Conservation (phyloP, 2,329 filamentous ascomycete genomes). For the Pseudogymnoascus sp. region DNA sequence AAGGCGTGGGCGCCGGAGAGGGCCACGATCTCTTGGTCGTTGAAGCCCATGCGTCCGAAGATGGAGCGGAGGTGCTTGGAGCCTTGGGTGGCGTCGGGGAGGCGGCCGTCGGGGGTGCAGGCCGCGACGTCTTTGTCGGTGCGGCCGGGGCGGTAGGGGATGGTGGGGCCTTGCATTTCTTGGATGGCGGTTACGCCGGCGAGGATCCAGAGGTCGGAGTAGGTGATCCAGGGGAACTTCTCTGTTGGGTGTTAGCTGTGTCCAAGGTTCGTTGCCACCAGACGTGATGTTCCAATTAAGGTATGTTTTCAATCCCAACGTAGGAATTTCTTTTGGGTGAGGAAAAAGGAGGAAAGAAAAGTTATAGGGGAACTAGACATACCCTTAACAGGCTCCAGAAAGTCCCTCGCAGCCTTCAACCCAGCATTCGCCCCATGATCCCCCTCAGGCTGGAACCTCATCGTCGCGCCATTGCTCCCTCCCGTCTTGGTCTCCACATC, state of each 20-base stretch:
- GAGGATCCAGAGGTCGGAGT: slow-evolving; percentile 96
- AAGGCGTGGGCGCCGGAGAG: slow-evolving; percentile 78
- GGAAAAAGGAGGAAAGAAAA: background rate
- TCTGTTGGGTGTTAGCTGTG: slow-evolving; percentile 32
- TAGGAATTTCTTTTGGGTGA: background rate
- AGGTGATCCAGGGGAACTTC: slow-evolving; percentile 90
- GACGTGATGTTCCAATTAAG: background rate
- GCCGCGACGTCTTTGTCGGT: slow-evolving; percentile 67
- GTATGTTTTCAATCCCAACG: background rate
- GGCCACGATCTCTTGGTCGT: slow-evolving; percentile 93
- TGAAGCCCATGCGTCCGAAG: slow-evolving; percentile 96
- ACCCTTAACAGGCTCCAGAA: slow-evolving; percentile 87
- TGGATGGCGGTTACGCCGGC: slow-evolving; percentile 78
- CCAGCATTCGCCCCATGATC: slow-evolving; percentile 93
- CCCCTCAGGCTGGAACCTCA: slow-evolving; percentile 85
- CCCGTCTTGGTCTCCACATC: slow-evolving; percentile 83
- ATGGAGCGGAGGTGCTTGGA: slow-evolving; percentile 78
- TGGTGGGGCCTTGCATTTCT: slow-evolving; percentile 83
- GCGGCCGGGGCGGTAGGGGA: slow-evolving; percentile 86
- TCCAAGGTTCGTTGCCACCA: slow-evolving; percentile 7
- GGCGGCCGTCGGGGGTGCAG: slow-evolving; percentile 90
- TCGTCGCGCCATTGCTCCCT: slow-evolving; percentile 92
- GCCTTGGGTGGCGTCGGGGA: slow-evolving; percentile 73
- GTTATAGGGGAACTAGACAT: slow-evolving; percentile 25
- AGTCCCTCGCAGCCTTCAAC: slow-evolving; percentile 76